Base-by-base conservation (phyloP, 352 stramenopile genomes). In the Globisporangium cystogenes region DNA sequence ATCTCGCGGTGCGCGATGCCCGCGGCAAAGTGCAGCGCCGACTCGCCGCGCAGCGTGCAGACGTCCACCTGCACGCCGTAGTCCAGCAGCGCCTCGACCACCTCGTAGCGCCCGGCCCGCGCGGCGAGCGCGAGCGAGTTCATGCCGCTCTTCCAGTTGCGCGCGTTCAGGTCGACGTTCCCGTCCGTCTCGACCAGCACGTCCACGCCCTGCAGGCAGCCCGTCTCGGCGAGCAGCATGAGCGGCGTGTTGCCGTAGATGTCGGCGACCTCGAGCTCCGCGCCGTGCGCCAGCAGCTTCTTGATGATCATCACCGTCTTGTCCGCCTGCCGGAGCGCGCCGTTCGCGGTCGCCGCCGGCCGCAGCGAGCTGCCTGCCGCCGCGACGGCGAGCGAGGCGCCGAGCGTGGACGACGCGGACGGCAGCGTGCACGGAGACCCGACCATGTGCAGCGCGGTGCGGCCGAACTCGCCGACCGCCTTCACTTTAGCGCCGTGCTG, bases 401-500 rank as follows among this genome's bases (percentile, higher is more conserved):
- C 44, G 14, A 67, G 66, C 15, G 59, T 58, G 45, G 53, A 75
- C 11, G 71, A 58, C 10, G 74, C 64, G 7, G 76, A 75, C 0
- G 79, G 79, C 45, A 90, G 59, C 11, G 68, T 76, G 51, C 81
- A 90, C 7, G 82, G 85, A 33, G 61, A 60, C 3, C 85, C 85
- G 33, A 92, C 67, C 74, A 95, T 88, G 51, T 95, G 85, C 50
- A 95, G 53, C 8, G 79, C 80, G 20, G 62, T 90, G 24, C 82
- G 72, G 11, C 82, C 80, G 60, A 61, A 77, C 45, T 92, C 77
- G 21, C 80, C 84, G 7, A 90, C 65, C 14, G 71, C 73, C 31
- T 81, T 86, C 12, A 87, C 76, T 60, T 92, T 95, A 8, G 85
- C 82, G 26, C 85, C 85, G 45, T 93, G 82, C 56, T 95, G 85